phyloP scores from a whole-genome alignment of 306 rosid genomes.

The Medicago truncatula region MtrunA17r5.0-ANR NC_053045.1:29308001-29308500 shows the following conservation, averaged over 20 bases:
- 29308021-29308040: not conserved
- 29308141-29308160: constrained; percentile 9
- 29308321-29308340: not conserved
- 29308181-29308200: not conserved
- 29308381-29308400: not conserved
- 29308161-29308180: not conserved
- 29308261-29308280: not conserved
- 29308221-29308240: not conserved
- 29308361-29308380: not conserved
- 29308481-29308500: not conserved
- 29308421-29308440: not conserved
- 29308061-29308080: constrained; percentile 20
- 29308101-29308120: constrained; percentile 25
- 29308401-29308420: not conserved
- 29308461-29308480: not conserved
- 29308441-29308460: not conserved
- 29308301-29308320: not conserved
- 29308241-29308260: not conserved
- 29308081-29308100: constrained; percentile 3
- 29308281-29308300: not conserved
- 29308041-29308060: constrained; percentile 3
- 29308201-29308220: not conserved
- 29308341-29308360: not conserved
- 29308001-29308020: not conserved
- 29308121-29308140: not conserved